Percentiles rank a stretch among this genome's conserved stretches.
These are phyloP conservation scores for Cerrena zonata DNA, from an alignment of 1,284 basidiomycete genomes.

Conservation along the genomic window DNA sequence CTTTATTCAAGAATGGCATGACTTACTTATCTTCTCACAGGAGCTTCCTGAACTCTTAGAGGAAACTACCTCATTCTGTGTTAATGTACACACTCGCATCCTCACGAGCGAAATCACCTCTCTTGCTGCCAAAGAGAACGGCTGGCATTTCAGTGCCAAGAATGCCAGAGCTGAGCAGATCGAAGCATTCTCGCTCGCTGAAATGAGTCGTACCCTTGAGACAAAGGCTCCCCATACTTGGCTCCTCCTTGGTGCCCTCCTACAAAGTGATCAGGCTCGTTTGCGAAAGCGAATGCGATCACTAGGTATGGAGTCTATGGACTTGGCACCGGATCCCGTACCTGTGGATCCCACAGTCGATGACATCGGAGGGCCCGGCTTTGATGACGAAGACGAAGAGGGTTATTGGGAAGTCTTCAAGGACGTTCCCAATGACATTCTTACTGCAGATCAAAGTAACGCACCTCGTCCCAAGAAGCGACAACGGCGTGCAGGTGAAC, in stretches of 20 bases:
- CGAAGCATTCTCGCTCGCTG: constrained; percentile 12
- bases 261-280: not conserved
- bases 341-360: not conserved
- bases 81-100: not conserved
- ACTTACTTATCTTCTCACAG: not conserved
- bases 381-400: not conserved
- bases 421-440: not conserved
- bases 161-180: constrained; percentile 11
- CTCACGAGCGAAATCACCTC: constrained; percentile 8
- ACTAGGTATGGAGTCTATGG: not conserved
- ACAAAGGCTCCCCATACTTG: constrained; percentile 10
- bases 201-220: constrained; percentile 11
- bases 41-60: not conserved
- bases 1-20: not conserved
- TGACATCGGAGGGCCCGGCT: not conserved
- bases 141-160: constrained; percentile 18
- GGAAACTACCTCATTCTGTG: not conserved
- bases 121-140: constrained; percentile 12
- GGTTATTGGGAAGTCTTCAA: not conserved
- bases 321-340: not conserved
- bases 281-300: not conserved
- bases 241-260: not conserved
- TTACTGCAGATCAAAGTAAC: not conserved
- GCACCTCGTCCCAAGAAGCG: not conserved
- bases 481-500: not conserved